A percentile compares a stretch with the other conserved stretches of the same genome.
phyloP scores from a whole-genome alignment of 345 rosid species.

The Eucalyptus tenuipes region DNA sequence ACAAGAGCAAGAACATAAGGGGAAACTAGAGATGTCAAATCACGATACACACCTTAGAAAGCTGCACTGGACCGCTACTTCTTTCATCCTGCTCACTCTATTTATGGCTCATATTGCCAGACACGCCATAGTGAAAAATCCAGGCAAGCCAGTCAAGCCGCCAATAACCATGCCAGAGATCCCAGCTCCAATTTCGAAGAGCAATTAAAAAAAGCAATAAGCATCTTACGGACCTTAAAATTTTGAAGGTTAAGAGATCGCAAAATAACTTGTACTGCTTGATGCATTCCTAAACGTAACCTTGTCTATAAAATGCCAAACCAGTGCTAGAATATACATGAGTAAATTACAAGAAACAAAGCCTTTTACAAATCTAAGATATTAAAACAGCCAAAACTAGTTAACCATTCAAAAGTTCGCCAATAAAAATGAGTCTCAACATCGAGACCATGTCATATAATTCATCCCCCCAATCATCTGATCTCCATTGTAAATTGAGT shows the following conservation, averaged over 20 bases:
- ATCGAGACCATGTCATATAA: not conserved
- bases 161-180: constrained; percentile 64
- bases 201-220: constrained; percentile 71
- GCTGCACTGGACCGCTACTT: constrained; percentile 78
- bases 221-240: constrained; percentile 49
- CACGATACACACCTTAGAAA: constrained; percentile 50
- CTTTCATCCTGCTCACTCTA: constrained; percentile 71
- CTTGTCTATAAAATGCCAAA: not conserved
- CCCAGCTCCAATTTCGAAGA: constrained; percentile 98
- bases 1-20: not conserved
- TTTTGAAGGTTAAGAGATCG: not conserved
- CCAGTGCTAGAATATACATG: not conserved
- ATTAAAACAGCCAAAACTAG: not conserved
- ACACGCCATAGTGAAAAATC: constrained; percentile 40
- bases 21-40: not conserved
- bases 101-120: constrained; percentile 72
- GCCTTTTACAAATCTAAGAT: not conserved
- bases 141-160: constrained; percentile 44
- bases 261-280: not conserved
- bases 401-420: not conserved
- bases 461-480: not conserved
- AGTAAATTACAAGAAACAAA: not conserved
- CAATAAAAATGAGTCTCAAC: not conserved
- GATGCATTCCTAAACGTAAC: not conserved
- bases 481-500: not conserved